Base-by-base conservation (phyloP, 768 basidiomycete species). In the Mycena kentingensis region DNA sequence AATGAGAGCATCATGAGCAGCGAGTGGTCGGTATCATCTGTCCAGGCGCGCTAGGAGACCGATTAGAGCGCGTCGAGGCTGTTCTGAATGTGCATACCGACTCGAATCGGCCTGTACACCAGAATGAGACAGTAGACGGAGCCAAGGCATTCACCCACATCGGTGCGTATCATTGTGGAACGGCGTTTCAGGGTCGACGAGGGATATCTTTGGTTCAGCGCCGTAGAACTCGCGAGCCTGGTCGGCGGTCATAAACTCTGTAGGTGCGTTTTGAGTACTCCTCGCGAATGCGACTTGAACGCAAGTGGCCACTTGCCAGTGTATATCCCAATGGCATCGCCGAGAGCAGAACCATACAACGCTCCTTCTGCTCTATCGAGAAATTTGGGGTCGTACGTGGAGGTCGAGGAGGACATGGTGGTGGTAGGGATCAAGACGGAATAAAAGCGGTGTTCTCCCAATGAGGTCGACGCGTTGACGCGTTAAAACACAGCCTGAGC, bases 21-120 rank as follows among this genome's bases (percentile, higher is more conserved):
- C 0, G 60, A 46, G 39, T 63, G 62, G 46, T 63, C 62, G 13
- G 62, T 63, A 39, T 63, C 62, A 31, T 63, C 62, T 19, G 62
- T 63, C 62, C 62, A 63, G 21, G 62, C 62, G 18, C 62, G 49
- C 60, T 63, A 25, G 24, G 5, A n/a, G 6, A 7, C 5, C 8
- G 5, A 26, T 42, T 26, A 42, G 19, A 11, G 22, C 41, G 11
- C 10, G 11, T 26, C 8, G n/a, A 19, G 12, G 8, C 10, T 13
- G 13, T 11, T 7, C 6, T 8, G 19, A 12, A 13, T 19, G 25
- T 31, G 49, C 60, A 47, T 19, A 60, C 58, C 21, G 35, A 55
- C 42, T 60, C 54, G 19, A 60, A 60, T 18, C 58, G 58, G 18
- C 57, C 57, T 59, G 18, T 2, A n/a, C 19, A 21, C 5, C 19